These are phyloP conservation scores for Aspergillus sp. DNA, from an alignment of 2,329 filamentous ascomycete species.

Conservation along the genomic window DNA sequence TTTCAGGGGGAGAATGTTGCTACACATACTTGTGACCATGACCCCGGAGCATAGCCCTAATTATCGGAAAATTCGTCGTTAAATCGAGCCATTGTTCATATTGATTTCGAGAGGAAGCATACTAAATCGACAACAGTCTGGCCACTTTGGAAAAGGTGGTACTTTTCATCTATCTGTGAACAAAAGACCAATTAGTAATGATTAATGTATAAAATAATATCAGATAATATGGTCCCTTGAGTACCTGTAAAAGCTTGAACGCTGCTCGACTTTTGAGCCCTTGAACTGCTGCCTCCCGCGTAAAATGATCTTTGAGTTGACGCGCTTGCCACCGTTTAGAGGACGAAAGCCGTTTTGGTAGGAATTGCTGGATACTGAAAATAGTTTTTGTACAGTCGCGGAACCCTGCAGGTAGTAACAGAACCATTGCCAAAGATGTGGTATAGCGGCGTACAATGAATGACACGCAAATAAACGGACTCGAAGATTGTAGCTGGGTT, in stretches of 20 bases:
- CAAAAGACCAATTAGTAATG: not conserved
- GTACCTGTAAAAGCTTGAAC: slow-evolving; percentile 85
- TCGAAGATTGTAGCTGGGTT: too few relatives aligned
- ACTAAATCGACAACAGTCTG: slow-evolving; percentile 90
- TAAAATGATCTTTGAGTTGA: slow-evolving; percentile 71
- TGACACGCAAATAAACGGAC: too few relatives aligned
- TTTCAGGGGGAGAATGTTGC: not conserved
- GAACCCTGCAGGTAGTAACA: not conserved
- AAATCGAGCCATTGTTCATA: not conserved
- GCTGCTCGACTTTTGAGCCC: slow-evolving; percentile 87
- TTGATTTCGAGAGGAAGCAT: slow-evolving; percentile 20
- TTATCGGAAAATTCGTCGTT: not conserved
- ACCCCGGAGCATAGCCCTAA: slow-evolving; percentile 55
- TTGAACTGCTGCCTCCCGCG: slow-evolving; percentile 72
- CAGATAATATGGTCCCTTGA: not conserved
- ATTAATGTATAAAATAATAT: not conserved
- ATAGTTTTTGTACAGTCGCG: not conserved
- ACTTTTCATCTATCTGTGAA: slow-evolving; percentile 73
- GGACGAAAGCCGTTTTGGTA: slow-evolving; percentile 45
- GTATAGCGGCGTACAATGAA: not conserved
- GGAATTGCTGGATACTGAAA: slow-evolving; percentile 25
- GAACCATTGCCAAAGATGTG: not conserved
- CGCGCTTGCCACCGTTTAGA: slow-evolving; percentile 80
- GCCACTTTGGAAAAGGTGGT: slow-evolving; percentile 73
- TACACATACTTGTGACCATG: slow-evolving; percentile 56